Base-by-base conservation (phyloP, 225 moss, liverwort and hornwort species). In the Pseudisothecium myosuroides region DNA sequence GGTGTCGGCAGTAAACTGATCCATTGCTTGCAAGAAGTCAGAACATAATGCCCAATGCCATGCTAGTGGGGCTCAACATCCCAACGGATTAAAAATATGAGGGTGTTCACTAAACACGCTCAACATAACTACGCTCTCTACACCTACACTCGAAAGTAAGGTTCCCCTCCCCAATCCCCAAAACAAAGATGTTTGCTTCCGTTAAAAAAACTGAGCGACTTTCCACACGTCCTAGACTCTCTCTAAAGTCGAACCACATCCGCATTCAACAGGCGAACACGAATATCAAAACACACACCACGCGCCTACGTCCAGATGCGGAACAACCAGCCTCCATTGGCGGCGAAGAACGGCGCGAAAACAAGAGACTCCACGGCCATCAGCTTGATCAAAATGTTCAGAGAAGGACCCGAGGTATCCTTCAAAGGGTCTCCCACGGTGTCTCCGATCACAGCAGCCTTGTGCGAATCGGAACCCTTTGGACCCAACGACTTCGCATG, bases 371-470 rank as follows among this genome's bases (percentile, higher is more conserved):
- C 93, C 90, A 93, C 94, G 34, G 95, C 94, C 94, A 95, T 92
- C 45, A 94, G 86, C 92, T 93, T 95, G 92, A 95, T 95, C 91
- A 95, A 47, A 61, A 95, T 92, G 92, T 95, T 93, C 47, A 95
- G 88, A 22, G 94, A 93, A 17, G 95, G 95, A 12, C 95, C 95
- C 45, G 94, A 93, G 2, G 95, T 95, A 23, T 95, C 94, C 93
- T 95, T 94, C 90, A 95, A 81, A n/a, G 95, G 95, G 87, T 95
- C 95, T 60, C 95, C 95, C 4, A 95, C 94, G 7, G 95, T 95
- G 83, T 95, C 95, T 16, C 95, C 95, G 78, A 93, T 94, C 54
- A 95, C 94, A 13, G 93, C 95, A 23, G 68, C 58, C 92, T 94
- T 95, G 91, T 96, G 96, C 11, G 93, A 71, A 41, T 96, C 96